Evolutionary conservation across 2,329 filamentous ascomycete species (phyloP), one percentile per base, ranked within the genome.

Genomic region (Aspergillus aculeatus): DNA sequence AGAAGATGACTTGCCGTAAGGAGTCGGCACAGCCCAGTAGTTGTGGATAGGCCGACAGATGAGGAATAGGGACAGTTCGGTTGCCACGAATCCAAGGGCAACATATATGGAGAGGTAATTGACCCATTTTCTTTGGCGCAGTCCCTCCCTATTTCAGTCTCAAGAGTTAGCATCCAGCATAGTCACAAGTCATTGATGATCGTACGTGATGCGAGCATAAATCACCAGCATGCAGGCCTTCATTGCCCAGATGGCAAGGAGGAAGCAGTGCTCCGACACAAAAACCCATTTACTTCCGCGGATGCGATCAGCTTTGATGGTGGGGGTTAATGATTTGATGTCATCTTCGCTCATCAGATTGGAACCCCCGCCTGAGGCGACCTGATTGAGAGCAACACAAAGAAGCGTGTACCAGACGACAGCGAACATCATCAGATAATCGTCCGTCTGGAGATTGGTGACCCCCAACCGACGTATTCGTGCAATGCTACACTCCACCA

Each of bases 281-380:
- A 87, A 77, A 0, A 87, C 85, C 76, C 85, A 82, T 77, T 88
- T 88, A 50, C 84, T 86, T 11, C 86, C 86, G 41, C 71, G 74
- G 0, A 76, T 69, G 52, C 84, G 76, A 32, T 78, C 73, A 3
- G 63, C 66, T 50, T 81, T 78, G 38, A 77, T 77, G 0, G 74
- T 62, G 0, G 80, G 75, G 0, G 84, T 84, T 51, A 87, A 73
- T 3, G 69, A 62, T 0, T 71, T 66, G 0, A 73, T 70, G 29
- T 85, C 76, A 16, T 78, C 72, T 0, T 81, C 78, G 19, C 82
- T 76, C 72, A 88, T 84, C 19, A 88, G 76, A 66, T 88, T 88
- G 47, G 82, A 86, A 14, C 80, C 82, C n/a, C 83, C 84, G 35
- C 79, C 75, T 2, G 78, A 76, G 21, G 85, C 77, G 51, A 86